Evolutionary conservation across 768 basidiomycete genomes (phyloP).

Genomic region (Nidularia sp.): DNA sequence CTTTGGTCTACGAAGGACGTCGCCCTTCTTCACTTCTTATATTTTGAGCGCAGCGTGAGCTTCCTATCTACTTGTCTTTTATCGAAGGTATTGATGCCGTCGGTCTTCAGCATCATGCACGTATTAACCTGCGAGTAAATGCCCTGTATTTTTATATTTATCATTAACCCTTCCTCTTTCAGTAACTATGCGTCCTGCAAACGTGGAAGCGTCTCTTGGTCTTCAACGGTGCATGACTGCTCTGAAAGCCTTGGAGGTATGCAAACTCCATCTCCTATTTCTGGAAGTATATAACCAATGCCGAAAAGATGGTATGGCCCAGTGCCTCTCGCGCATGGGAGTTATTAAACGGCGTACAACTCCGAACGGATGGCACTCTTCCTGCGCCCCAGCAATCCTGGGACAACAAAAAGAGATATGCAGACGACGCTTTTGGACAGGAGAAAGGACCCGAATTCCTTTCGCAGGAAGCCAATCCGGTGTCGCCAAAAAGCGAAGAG

Average conservation of each 20-base stretch:
- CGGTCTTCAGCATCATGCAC: slow-evolving; percentile 65
- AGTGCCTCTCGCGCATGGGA: slow-evolving; percentile 65
- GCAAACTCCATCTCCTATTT: slow-evolving; percentile 8
- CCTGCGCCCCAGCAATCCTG: not conserved
- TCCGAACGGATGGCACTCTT: slow-evolving; percentile 36
- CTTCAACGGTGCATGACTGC: slow-evolving; percentile 61
- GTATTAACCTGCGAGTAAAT: slow-evolving; percentile 56
- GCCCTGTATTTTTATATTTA: slow-evolving; percentile 5
- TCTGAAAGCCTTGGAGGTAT: slow-evolving; percentile 65
- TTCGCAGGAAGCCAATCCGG: slow-evolving; percentile 35
- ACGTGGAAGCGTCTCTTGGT: slow-evolving; percentile 64
- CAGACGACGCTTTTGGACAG: slow-evolving; percentile 60
- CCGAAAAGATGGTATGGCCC: slow-evolving; percentile 61
- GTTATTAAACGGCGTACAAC: slow-evolving; percentile 61
- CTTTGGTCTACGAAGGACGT: slow-evolving; percentile 55
- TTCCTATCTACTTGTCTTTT: slow-evolving; percentile 2
- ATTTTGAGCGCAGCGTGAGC: slow-evolving; percentile 70
- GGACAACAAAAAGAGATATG: slow-evolving; percentile 52
- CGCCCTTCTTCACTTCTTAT: slow-evolving; percentile 68
- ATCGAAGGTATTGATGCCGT: slow-evolving; percentile 6
- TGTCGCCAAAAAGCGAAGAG: slow-evolving; percentile 10
- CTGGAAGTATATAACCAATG: not conserved
- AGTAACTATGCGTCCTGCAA: slow-evolving; percentile 73
- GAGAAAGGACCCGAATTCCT: slow-evolving; percentile 44
- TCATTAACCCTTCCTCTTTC: slow-evolving; percentile 6